These are phyloP conservation scores for Macroventuria anomochaeta DNA, from an alignment of 2,329 filamentous ascomycete species.

Conservation along the genomic window DNA sequence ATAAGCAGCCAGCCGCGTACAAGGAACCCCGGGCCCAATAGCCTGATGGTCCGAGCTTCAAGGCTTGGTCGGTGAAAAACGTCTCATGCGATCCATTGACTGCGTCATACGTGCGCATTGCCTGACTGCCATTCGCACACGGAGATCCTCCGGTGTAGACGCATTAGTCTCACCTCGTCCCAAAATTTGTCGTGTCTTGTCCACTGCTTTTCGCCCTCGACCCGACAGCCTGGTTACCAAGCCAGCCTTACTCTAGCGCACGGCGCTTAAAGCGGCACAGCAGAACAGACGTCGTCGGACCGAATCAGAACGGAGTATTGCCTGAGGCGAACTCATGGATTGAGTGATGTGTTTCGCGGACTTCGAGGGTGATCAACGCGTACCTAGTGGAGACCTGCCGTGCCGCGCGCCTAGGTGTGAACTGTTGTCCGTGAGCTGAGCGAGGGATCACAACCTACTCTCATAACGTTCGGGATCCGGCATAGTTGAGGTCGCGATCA, in stretches of 20 bases:
- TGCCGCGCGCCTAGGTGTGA: constrained; percentile 10
- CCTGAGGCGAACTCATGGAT: background rate
- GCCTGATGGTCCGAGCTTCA: constrained; percentile 4
- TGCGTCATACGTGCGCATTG: constrained; percentile 1
- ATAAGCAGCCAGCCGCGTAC: constrained; percentile 12
- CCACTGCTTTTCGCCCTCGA: constrained; percentile 12
- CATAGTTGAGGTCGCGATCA: background rate
- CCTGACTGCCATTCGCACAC: background rate
- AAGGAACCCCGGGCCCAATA: constrained; percentile 12
- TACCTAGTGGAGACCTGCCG: background rate
- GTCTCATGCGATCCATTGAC: background rate
- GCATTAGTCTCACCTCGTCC: background rate
- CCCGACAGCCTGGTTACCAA: constrained; percentile 12
- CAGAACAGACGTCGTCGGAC: constrained; percentile 9
- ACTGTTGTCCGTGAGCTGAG: constrained; percentile 1
- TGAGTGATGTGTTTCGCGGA: constrained; percentile 2
- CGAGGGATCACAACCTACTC: background rate
- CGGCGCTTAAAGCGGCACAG: constrained; percentile 22
- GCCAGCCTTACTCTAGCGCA: constrained; percentile 16
- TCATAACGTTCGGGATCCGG: constrained; percentile 7
- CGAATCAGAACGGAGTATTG: constrained; percentile 8
- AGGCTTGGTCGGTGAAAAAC: constrained; percentile 1
- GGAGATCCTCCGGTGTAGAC: background rate
- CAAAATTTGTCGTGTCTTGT: constrained; percentile 3
- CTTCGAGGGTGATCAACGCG: constrained; percentile 3